These are phyloP conservation scores for Allium cepa DNA, from an alignment of 106 monocot genomes.

Conservation along the genomic window DNA sequence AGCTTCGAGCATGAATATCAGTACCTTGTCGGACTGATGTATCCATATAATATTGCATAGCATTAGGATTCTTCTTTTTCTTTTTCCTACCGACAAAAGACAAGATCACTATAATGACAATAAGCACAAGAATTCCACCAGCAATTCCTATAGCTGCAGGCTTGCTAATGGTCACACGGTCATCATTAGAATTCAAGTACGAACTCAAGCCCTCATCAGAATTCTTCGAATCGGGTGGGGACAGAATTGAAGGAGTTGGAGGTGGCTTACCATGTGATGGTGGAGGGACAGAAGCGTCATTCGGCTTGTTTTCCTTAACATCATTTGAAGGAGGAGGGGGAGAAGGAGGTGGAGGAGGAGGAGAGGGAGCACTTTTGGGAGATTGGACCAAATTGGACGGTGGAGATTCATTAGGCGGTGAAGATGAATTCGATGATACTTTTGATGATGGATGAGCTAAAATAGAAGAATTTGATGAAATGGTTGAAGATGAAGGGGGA, in stretches of 20 bases:
- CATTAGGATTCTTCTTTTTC: background rate
- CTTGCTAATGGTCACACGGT: background rate
- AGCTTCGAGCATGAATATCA: background rate
- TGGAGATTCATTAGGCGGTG: background rate
- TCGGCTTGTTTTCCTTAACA: background rate
- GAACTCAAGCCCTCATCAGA: background rate
- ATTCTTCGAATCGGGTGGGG: background rate
- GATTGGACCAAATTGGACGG: background rate
- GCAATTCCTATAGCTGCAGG: background rate
- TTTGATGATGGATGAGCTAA: background rate
- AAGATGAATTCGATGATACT: too few species aligned
- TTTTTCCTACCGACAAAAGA: background rate
- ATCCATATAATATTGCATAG: background rate
- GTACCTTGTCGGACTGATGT: background rate
- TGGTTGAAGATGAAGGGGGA: background rate
- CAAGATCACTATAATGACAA: background rate
- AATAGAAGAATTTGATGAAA: background rate
- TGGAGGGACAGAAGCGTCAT: background rate
- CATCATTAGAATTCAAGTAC: background rate
- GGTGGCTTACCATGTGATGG: background rate
- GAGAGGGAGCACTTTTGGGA: background rate
- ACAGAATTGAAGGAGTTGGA: background rate
- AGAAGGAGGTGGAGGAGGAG: background rate
- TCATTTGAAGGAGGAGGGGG: background rate
- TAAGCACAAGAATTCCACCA: background rate